Evolutionary conservation across 2,329 filamentous ascomycete genomes (phyloP).

Genomic region (Ramichloridium luteum): DNA sequence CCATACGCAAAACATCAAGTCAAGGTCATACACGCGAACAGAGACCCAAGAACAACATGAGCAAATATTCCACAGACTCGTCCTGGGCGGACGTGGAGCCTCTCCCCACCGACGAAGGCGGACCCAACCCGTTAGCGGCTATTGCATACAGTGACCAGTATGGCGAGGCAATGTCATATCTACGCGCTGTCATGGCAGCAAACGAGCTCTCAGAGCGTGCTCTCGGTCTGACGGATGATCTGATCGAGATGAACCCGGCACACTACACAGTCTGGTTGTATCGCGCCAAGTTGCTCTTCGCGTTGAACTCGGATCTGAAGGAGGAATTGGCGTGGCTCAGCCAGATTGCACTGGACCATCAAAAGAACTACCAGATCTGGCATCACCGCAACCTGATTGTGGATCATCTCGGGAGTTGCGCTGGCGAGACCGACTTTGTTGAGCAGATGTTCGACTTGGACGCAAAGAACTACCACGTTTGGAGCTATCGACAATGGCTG

Average conservation of each 20-base stretch:
- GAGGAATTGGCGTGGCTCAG: constrained; percentile 82
- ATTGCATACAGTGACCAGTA: constrained; percentile 90
- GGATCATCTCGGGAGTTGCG: constrained; percentile 34
- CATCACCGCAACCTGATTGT: constrained; percentile 49
- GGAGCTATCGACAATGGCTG: constrained; percentile 80
- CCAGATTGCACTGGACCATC: constrained; percentile 63
- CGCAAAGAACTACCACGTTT: constrained; percentile 97
- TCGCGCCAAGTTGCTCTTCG: constrained; percentile 65
- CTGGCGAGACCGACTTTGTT: constrained; percentile 60
- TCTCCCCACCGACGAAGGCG: constrained; percentile 72
- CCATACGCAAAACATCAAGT: too few relatives aligned
- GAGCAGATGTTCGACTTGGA: constrained; percentile 70
- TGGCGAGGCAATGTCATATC: constrained; percentile 81
- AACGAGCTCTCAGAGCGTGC: constrained; percentile 73
- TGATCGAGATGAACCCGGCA: constrained; percentile 87
- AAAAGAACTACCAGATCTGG: constrained; percentile 99
- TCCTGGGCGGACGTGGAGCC: constrained; percentile 76
- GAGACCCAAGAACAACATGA: too few relatives aligned
- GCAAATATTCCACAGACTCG: constrained; percentile 52
- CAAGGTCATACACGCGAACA: too few relatives aligned
- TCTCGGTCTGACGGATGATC: constrained; percentile 70
- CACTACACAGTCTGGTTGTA: constrained; percentile 99
- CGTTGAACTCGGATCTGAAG: constrained; percentile 50
- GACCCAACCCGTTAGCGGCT: constrained; percentile 62
- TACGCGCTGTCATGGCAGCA: constrained; percentile 81